Evolutionary conservation across 2,329 filamentous ascomycete genomes (phyloP).

Genomic region (Botrytis fragariae): DNA sequence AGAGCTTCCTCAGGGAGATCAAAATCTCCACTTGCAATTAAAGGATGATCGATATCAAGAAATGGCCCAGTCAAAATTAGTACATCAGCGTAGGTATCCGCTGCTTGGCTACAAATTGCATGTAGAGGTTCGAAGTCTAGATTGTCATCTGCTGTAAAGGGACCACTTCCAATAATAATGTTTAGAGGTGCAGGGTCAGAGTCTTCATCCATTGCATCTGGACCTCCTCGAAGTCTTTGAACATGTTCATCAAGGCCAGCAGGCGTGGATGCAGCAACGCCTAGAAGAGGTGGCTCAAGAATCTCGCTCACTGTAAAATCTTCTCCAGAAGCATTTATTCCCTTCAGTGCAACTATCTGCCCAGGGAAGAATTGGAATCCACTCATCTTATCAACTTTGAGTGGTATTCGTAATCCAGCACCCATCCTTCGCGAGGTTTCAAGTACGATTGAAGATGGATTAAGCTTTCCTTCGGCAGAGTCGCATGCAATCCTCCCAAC

Average conservation of each 20-base stretch:
- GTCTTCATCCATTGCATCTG: conserved; percentile 61
- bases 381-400: conserved; percentile 69
- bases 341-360: conserved; percentile 83
- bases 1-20: conserved; percentile 66
- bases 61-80: conserved; percentile 84
- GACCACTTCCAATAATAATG: conserved; percentile 76
- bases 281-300: conserved; percentile 70
- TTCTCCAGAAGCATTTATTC: conserved; percentile 81
- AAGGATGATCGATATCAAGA: conserved; percentile 85
- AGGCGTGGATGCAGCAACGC: conserved; percentile 68
- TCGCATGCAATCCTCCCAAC: conserved; percentile 92
- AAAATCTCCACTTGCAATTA: conserved; percentile 78
- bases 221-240: conserved; percentile 63
- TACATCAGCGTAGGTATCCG: conserved; percentile 70
- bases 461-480: conserved; percentile 79
- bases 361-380: conserved; percentile 88
- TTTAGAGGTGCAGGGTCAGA: conserved; percentile 64
- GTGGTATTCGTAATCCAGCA: conserved; percentile 74
- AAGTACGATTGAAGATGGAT: conserved; percentile 78
- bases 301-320: conserved; percentile 79
- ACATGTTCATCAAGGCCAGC: conserved; percentile 65
- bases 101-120: conserved; percentile 74
- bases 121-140: conserved; percentile 86
- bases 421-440: conserved; percentile 85
- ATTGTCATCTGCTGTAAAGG: conserved; percentile 90